These are phyloP conservation scores for Phytophthora lateralis DNA, from an alignment of 352 stramenopile species.

Conservation along the genomic window DNA sequence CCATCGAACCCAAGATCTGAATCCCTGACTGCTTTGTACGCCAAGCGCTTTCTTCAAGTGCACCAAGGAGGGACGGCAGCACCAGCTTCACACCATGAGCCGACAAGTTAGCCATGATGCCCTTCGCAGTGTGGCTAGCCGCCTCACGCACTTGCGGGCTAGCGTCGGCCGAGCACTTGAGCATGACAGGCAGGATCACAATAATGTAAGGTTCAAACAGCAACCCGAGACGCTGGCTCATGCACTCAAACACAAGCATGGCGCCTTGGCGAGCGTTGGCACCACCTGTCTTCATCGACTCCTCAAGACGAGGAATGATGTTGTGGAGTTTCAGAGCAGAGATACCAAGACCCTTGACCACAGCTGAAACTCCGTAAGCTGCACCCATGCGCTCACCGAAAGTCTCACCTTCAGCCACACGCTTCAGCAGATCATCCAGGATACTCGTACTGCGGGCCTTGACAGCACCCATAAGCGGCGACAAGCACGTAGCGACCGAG, in stretches of 20 bases:
- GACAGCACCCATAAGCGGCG: constrained; percentile 85
- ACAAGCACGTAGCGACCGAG: constrained; percentile 91
- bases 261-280: constrained; percentile 90
- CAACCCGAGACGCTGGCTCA: constrained; percentile 95
- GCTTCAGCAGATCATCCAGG: constrained; percentile 76
- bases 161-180: constrained; percentile 97
- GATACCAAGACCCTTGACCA: constrained; percentile 99
- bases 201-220: constrained; percentile 99
- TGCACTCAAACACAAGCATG: constrained; percentile 98
- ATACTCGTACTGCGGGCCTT: constrained; percentile 78
- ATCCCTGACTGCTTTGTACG: constrained; percentile 99
- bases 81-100: constrained; percentile 99
- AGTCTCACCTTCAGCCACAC: constrained; percentile 75
- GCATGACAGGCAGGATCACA: constrained; percentile 97
- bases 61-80: constrained; percentile 96
- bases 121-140: constrained; percentile 92
- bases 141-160: constrained; percentile 97
- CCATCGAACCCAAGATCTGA: constrained; percentile 96
- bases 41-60: constrained; percentile 95
- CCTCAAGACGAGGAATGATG: constrained; percentile 93
- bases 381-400: constrained; percentile 93
- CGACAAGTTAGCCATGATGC: constrained; percentile 99
- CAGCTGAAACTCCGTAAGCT: constrained; percentile 97
- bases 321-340: constrained; percentile 97
- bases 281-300: constrained; percentile 78